Percentiles rank a stretch among this genome's conserved stretches.
Conservation (phyloP, 1,139 yeast species). For the Pichia sp. region DNA sequence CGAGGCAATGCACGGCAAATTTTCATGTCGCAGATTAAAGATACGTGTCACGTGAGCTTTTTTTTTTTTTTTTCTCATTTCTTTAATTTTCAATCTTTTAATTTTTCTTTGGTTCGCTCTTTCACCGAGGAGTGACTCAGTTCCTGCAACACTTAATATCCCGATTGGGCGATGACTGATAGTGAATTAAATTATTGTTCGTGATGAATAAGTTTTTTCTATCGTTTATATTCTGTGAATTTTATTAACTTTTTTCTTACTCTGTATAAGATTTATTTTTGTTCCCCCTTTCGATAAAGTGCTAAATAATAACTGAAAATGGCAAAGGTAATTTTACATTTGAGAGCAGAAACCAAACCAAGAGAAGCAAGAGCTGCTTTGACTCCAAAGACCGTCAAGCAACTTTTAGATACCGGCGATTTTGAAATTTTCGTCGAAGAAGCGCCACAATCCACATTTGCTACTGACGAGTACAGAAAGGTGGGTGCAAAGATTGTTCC, state of each 20-base stretch:
- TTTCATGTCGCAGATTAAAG: too few relatives aligned
- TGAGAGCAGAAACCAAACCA: slow-evolving; percentile 96
- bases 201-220: too few relatives aligned
- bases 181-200: too few relatives aligned
- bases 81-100: too few relatives aligned
- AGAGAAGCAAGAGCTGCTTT: slow-evolving; percentile 95
- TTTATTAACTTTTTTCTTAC: not conserved
- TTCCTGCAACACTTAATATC: too few relatives aligned
- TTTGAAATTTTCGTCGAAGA: slow-evolving; percentile 84
- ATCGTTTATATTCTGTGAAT: not conserved
- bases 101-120: too few relatives aligned
- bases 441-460: slow-evolving; percentile 74
- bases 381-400: slow-evolving; percentile 85
- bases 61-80: too few relatives aligned
- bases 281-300: not conserved
- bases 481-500: slow-evolving; percentile 88
- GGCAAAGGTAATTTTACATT: slow-evolving; percentile 49
- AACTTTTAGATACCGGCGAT: slow-evolving; percentile 71
- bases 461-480: slow-evolving; percentile 60
- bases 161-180: too few relatives aligned
- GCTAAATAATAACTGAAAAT: slow-evolving; percentile 3
- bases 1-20: too few relatives aligned
- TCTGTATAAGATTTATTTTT: not conserved
- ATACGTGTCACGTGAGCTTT: too few relatives aligned
- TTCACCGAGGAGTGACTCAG: too few relatives aligned